Percentiles rank a stretch among this genome's conserved stretches.
Evolutionary conservation across 805 yeast genomes (phyloP).

Genomic region (Ogataea ramenticola): DNA sequence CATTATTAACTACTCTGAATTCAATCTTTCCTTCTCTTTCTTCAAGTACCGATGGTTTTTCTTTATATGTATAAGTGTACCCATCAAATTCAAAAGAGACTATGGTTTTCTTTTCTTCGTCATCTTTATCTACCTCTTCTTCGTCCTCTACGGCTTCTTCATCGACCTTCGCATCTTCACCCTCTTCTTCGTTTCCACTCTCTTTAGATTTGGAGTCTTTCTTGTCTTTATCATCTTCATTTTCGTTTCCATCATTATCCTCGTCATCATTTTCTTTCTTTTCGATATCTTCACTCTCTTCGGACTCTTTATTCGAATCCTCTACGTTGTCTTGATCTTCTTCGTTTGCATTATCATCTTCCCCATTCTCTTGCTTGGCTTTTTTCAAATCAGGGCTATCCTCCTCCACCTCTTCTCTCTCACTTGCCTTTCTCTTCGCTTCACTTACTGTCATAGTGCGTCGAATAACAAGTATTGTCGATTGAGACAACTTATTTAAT

Average conservation of each 20-base stretch:
- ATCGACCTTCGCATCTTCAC: slow-evolving; percentile 13
- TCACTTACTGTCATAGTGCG: not conserved
- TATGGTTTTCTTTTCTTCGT: slow-evolving; percentile 35
- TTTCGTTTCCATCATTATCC: slow-evolving; percentile 5
- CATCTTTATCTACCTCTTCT: slow-evolving; percentile 27
- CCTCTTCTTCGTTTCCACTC: slow-evolving; percentile 11
- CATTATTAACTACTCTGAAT: slow-evolving; percentile 94
- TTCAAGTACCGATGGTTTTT: slow-evolving; percentile 89
- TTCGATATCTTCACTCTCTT: slow-evolving; percentile 23
- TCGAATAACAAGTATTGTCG: too few species aligned
- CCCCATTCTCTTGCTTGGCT: slow-evolving; percentile 2
- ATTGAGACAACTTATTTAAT: too few species aligned
- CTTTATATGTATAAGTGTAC: slow-evolving; percentile 72
- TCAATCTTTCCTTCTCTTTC: slow-evolving; percentile 91
- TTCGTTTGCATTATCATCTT: slow-evolving; percentile 19
- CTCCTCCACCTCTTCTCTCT: slow-evolving; percentile 14
- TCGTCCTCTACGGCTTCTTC: slow-evolving; percentile 19
- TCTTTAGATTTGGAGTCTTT: slow-evolving; percentile 8
- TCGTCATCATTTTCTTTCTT: slow-evolving; percentile 13
- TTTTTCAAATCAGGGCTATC: slow-evolving; percentile 11
- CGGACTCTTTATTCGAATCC: slow-evolving; percentile 20
- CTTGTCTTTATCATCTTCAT: slow-evolving; percentile 7
- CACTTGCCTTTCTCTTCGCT: slow-evolving; percentile 4
- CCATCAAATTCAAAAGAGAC: slow-evolving; percentile 65
- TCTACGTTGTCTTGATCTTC: slow-evolving; percentile 11